Evolutionary conservation across 83 land plant species (phyloP).

Genomic region (Larix sibirica): DNA sequence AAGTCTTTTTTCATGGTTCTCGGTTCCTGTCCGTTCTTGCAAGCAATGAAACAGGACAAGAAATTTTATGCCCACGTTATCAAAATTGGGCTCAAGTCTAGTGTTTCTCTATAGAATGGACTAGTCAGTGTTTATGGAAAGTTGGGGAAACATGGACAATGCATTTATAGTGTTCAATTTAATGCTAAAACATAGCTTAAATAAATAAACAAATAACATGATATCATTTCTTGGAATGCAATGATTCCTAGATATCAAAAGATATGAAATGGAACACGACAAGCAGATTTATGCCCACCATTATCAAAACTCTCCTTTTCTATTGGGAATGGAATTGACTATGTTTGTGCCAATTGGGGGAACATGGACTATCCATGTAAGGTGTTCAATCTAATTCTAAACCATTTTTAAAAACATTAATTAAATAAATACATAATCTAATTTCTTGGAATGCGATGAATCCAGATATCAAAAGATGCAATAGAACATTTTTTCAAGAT

Average conservation of each 20-base stretch:
- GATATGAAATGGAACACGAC: too few relatives aligned
- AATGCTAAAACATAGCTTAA: constrained; percentile 19
- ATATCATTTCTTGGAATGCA: too few relatives aligned
- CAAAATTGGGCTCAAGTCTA: constrained; percentile 33
- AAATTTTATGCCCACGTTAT: constrained; percentile 40
- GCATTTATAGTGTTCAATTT: constrained; percentile 51
- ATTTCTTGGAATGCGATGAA: constrained; percentile 65
- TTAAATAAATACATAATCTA: constrained; percentile 30
- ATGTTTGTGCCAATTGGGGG: too few relatives aligned
- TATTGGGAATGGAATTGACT: too few relatives aligned
- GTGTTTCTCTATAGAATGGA: constrained; percentile 37
- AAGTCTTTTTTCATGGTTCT: constrained; percentile 36
- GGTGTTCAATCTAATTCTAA: too few relatives aligned
- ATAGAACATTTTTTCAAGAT: not conserved
- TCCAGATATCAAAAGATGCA: constrained; percentile 36
- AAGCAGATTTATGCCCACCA: too few relatives aligned
- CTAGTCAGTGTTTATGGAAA: constrained; percentile 64
- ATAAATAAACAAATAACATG: too few relatives aligned
- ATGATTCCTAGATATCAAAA: too few relatives aligned
- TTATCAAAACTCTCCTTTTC: too few relatives aligned
- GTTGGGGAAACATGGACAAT: constrained; percentile 22
- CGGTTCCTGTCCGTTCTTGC: constrained; percentile 40
- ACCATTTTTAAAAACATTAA: too few relatives aligned
- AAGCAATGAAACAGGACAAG: constrained; percentile 15
- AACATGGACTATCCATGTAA: too few relatives aligned